Conservation (phyloP, 2,329 filamentous ascomycete genomes). For the Xylaria polymorpha region DNA sequence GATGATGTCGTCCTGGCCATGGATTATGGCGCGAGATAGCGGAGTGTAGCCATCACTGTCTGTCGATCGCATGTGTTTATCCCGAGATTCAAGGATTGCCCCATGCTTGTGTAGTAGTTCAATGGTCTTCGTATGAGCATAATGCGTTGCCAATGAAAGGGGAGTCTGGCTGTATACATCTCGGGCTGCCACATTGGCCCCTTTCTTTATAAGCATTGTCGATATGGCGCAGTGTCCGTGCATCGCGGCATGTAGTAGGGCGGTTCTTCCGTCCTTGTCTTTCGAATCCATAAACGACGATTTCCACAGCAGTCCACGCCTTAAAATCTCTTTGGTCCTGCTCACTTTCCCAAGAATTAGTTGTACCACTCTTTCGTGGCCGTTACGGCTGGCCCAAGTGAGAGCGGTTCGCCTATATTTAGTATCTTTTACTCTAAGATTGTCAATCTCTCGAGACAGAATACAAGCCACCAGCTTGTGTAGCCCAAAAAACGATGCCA, state of each 20-base stretch:
- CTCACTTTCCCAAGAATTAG: not conserved
- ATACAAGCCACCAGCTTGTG: not conserved
- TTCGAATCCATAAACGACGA: not conserved
- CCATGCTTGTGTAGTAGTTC: not conserved
- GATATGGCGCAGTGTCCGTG: not conserved
- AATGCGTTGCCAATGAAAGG: not conserved
- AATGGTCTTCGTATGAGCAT: not conserved
- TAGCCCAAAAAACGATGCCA: conserved; percentile 36
- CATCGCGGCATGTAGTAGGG: not conserved
- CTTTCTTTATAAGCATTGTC: not conserved
- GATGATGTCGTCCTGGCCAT: not conserved
- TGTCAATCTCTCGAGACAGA: not conserved
- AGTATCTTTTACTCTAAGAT: not conserved
- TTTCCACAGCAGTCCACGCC: not conserved
- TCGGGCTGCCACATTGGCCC: not conserved
- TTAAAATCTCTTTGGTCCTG: not conserved
- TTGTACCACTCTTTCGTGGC: not conserved
- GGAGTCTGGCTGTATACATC: not conserved
- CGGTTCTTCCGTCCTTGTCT: not conserved
- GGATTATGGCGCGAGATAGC: not conserved
- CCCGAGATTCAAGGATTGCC: not conserved
- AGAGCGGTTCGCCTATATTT: not conserved
- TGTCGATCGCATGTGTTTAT: not conserved
- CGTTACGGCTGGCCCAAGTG: not conserved
- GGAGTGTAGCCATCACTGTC: not conserved